These are phyloP conservation scores for Sparassis latifolia DNA, from an alignment of 1,284 basidiomycete species.

Conservation along the genomic window DNA sequence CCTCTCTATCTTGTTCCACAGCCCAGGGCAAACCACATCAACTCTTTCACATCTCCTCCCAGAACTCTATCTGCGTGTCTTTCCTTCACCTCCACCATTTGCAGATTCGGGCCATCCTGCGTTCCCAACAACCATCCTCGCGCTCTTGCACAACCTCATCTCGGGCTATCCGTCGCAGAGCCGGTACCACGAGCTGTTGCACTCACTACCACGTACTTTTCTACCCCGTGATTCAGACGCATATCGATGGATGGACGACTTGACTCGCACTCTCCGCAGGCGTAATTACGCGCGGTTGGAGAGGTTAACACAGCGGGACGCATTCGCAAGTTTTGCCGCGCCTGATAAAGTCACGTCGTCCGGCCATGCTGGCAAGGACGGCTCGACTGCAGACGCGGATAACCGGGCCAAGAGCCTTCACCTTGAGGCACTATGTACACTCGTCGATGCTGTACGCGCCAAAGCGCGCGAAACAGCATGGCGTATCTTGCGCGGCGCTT, in stretches of 20 bases:
- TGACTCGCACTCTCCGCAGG: slow-evolving; percentile 42
- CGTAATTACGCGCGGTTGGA: slow-evolving; percentile 48
- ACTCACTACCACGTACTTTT: slow-evolving; percentile 32
- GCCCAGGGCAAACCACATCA: slow-evolving; percentile 49
- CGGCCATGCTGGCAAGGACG: slow-evolving; percentile 14
- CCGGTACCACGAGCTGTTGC: slow-evolving; percentile 41
- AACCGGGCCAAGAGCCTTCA: slow-evolving; percentile 3
- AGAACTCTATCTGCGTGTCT: slow-evolving; percentile 30
- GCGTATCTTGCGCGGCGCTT: slow-evolving; percentile 54
- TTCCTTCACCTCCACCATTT: background rate
- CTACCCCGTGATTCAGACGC: slow-evolving; percentile 23
- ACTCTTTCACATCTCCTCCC: slow-evolving; percentile 53
- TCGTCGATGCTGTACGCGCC: slow-evolving; percentile 40
- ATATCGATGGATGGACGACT: slow-evolving; percentile 39
- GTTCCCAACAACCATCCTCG: slow-evolving; percentile 33
- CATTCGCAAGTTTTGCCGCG: slow-evolving; percentile 8
- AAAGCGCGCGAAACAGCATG: slow-evolving; percentile 51
- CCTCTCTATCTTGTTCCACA: slow-evolving; percentile 53
- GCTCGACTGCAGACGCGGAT: slow-evolving; percentile 7
- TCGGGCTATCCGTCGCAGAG: slow-evolving; percentile 54
- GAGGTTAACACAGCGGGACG: slow-evolving; percentile 26
- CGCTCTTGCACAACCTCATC: slow-evolving; percentile 50
- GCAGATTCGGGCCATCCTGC: slow-evolving; percentile 3
- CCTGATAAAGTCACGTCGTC: too few relatives aligned
- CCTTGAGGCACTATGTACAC: slow-evolving; percentile 38